Percentiles rank a stretch among this genome's conserved stretches.
Evolutionary conservation across 495 filamentous ascomycete species (phyloP).

Genomic region (Xylaria palmicola): DNA sequence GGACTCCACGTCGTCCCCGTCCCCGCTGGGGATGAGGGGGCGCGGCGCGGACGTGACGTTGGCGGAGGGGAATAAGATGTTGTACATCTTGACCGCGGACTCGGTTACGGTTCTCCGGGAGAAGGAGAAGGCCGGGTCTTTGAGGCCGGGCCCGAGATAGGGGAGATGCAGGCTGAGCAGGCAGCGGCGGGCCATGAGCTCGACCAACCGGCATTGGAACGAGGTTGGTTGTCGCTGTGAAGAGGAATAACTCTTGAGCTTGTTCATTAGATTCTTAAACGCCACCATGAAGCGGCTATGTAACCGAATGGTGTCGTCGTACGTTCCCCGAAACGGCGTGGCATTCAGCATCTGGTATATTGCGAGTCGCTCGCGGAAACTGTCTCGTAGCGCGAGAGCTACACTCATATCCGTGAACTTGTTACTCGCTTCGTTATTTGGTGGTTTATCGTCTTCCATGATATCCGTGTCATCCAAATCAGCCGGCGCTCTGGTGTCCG

Average conservation of each 20-base stretch:
- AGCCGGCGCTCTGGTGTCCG: constrained; percentile 49
- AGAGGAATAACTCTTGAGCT: constrained; percentile 33
- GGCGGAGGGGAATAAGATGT: constrained; percentile 36
- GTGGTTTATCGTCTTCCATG: constrained; percentile 4
- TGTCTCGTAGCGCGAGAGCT: constrained; percentile 45
- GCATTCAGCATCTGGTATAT: constrained; percentile 50
- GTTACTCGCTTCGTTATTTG: constrained; percentile 19
- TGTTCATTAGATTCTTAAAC: constrained; percentile 37
- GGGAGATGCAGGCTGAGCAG: constrained; percentile 51
- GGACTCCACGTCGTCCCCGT: constrained; percentile 4
- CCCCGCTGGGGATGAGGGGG: background rate
- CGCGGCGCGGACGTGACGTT: constrained; percentile 18
- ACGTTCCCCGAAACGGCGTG: constrained; percentile 34
- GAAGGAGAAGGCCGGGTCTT: constrained; percentile 48
- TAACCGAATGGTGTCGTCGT: constrained; percentile 32
- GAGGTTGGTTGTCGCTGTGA: constrained; percentile 24
- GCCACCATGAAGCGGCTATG: constrained; percentile 39
- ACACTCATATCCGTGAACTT: constrained; percentile 47
- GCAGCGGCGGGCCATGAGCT: constrained; percentile 47
- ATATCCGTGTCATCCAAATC: constrained; percentile 50
- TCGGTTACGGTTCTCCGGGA: constrained; percentile 51
- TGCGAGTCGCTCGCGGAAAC: constrained; percentile 46
- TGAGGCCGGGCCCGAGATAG: constrained; percentile 35
- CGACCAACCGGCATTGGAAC: constrained; percentile 40
- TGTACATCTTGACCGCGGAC: constrained; percentile 51